Base-by-base conservation (phyloP, 495 filamentous ascomycete species). In the Hypoxylon fragiforme region DNA sequence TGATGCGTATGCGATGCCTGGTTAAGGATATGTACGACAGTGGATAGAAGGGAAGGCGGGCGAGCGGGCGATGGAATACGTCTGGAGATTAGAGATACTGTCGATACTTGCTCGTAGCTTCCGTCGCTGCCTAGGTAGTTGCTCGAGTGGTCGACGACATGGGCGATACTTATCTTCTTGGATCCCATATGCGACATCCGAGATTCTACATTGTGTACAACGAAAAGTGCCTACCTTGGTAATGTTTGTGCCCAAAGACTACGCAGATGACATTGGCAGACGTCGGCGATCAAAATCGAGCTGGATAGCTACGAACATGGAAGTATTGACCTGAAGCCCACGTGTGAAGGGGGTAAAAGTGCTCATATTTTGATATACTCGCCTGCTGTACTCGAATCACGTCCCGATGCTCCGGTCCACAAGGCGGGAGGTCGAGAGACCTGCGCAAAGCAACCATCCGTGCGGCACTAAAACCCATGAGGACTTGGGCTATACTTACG, bases 361-460 rank as follows among this genome's bases (percentile, higher is more conserved):
- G 28, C 34, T 50, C 1, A 32, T 37, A 53, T 28, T 12, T 36
- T 20, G 21, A 19, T 45, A 20, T 37, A 16, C 12, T 54, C 35
- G 41, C 45, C 30, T 39, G 19, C 26, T 12, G 16, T 14, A 31
- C 40, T 47, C 45, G 35, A 54, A 42, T 50, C 40, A 54, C 15
- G 30, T 50, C 45, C 50, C 45, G 45, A 38, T 12, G 4, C 35
- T 42, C 21, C 46, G 57, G 57, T 50, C 30, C 50, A 50, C 44
- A 37, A 22, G 19, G 39, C 30, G 45, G 51, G 43, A 22, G 36
- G 44, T 34, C 50, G 40, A 45, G 44, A 40, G 15, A 47, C 30
- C 20, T 37, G 50, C 49, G 32, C 18, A 44, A 60, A 50, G 56
- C 50, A 54, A 41, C 35, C 50, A 55, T 45, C 57, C 57, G 57